A percentile compares a stretch with the other conserved stretches of the same genome.
Evolutionary conservation across 1,139 yeast species (phyloP).

Genomic region (Saccharomycopsis hybrid): DNA sequence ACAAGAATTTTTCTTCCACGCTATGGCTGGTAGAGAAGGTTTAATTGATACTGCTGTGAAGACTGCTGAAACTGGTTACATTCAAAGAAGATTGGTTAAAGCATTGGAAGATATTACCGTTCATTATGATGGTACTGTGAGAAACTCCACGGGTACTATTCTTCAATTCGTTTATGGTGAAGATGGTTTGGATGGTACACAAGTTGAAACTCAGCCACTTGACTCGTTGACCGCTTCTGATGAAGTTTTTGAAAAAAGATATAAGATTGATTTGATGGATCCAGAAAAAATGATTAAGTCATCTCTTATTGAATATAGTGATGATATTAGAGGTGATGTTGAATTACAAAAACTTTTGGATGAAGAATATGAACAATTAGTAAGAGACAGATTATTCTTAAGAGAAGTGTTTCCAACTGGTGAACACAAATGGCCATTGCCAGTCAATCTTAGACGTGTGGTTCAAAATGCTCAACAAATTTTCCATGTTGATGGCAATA

Average conservation of each 20-base stretch:
- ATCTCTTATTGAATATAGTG: slow-evolving; percentile 76
- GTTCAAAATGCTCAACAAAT: slow-evolving; percentile 96
- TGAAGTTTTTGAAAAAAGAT: slow-evolving; percentile 72
- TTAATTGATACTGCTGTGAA: slow-evolving; percentile 97
- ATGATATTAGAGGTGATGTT: slow-evolving; percentile 86
- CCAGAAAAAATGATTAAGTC: slow-evolving; percentile 59
- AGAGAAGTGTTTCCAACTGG: slow-evolving; percentile 88
- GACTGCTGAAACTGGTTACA: slow-evolving; percentile 98
- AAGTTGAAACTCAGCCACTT: slow-evolving; percentile 91
- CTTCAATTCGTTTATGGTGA: slow-evolving; percentile 97
- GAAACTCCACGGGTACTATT: slow-evolving; percentile 94
- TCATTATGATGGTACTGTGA: slow-evolving; percentile 96
- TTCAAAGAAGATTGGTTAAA: slow-evolving; percentile 97
- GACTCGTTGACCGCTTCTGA: slow-evolving; percentile 95
- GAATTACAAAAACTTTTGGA: slow-evolving; percentile 76
- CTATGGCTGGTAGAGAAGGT: slow-evolving; percentile 99
- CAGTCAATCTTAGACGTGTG: slow-evolving; percentile 94
- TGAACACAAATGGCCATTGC: slow-evolving; percentile 95
- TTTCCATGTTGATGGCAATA: slow-evolving; percentile 86
- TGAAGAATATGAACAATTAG: slow-evolving; percentile 73
- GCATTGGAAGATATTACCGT: slow-evolving; percentile 99
- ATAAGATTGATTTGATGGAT: slow-evolving; percentile 82
- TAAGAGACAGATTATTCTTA: slow-evolving; percentile 69
- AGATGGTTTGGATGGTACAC: slow-evolving; percentile 98
- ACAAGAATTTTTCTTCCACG: slow-evolving; percentile 98